Percentiles rank a stretch among this genome's conserved stretches.
Conservation (phyloP, 2,329 filamentous ascomycete species). For the Talaromyces sp. region DNA sequence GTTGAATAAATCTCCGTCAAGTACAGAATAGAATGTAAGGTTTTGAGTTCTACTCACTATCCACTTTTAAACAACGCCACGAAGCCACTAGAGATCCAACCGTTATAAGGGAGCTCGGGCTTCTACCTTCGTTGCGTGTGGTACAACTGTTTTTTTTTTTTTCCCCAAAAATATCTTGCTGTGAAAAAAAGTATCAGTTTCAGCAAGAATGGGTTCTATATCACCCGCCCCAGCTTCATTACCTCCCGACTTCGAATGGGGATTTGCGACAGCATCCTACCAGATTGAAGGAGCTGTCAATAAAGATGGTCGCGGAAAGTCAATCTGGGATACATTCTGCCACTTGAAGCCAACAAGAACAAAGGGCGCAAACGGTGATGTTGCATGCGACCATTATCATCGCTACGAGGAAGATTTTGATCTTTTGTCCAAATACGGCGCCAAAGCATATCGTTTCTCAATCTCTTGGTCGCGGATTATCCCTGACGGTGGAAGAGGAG, state of each 20-base stretch:
- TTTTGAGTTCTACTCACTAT: not conserved
- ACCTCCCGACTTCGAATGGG: constrained; percentile 38
- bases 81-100: not conserved
- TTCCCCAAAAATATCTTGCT: not conserved
- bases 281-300: constrained; percentile 42
- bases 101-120: not conserved
- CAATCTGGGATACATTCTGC: constrained; percentile 38
- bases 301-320: constrained; percentile 34
- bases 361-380: constrained; percentile 42
- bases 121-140: not conserved
- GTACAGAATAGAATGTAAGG: not conserved
- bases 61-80: not conserved
- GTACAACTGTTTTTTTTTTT: not conserved
- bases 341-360: constrained; percentile 31
- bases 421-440: constrained; percentile 28
- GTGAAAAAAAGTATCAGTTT: not conserved
- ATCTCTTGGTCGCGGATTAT: constrained; percentile 48
- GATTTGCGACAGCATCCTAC: constrained; percentile 38
- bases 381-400: constrained; percentile 48
- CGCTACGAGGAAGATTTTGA: constrained; percentile 43
- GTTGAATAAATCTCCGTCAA: not conserved
- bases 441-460: constrained; percentile 38
- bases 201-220: not conserved
- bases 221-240: constrained; percentile 16
- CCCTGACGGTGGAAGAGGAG: constrained; percentile 41